Percentiles rank a stretch among this genome's conserved stretches.
These are phyloP conservation scores for Spathaspora sp. DNA, from an alignment of 805 yeast species.

Conservation along the genomic window DNA sequence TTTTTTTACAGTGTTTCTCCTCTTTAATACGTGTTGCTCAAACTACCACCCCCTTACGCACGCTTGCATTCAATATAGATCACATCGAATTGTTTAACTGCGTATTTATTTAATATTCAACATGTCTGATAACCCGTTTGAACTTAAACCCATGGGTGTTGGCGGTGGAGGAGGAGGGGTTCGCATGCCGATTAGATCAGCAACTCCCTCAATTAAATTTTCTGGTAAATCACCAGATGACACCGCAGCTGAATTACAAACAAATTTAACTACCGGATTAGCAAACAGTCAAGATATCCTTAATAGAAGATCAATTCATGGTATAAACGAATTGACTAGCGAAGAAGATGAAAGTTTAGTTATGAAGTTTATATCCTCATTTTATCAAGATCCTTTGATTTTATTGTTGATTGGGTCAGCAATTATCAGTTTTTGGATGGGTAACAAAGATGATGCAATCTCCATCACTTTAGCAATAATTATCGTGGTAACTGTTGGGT, in stretches of 20 bases:
- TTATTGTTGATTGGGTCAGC: slow-evolving; percentile 89
- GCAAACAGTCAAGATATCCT: slow-evolving; percentile 65
- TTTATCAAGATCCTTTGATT: slow-evolving; percentile 89
- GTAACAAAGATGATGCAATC: slow-evolving; percentile 95
- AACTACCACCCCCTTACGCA: neutral
- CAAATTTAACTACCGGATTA: slow-evolving; percentile 62
- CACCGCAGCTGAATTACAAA: slow-evolving; percentile 55
- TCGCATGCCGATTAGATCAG: slow-evolving; percentile 15
- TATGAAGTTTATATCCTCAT: slow-evolving; percentile 73
- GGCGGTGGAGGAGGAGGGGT: neutral
- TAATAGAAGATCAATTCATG: slow-evolving; percentile 70
- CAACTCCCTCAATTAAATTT: slow-evolving; percentile 61
- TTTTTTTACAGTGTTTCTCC: no score
- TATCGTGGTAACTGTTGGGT: slow-evolving; percentile 95
- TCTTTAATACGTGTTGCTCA: no score
- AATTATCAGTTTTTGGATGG: slow-evolving; percentile 80
- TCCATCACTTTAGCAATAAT: slow-evolving; percentile 87
- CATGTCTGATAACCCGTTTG: slow-evolving; percentile 41
- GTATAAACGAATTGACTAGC: slow-evolving; percentile 69
- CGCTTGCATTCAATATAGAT: neutral
- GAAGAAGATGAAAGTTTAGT: slow-evolving; percentile 76
- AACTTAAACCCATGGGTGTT: slow-evolving; percentile 12
- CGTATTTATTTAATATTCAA: no score
- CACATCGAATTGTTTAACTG: no score
- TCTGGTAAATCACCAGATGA: slow-evolving; percentile 64